Evolutionary conservation across 2,329 filamentous ascomycete species (phyloP).

Genomic region (Amylocarpus encephaloides): DNA sequence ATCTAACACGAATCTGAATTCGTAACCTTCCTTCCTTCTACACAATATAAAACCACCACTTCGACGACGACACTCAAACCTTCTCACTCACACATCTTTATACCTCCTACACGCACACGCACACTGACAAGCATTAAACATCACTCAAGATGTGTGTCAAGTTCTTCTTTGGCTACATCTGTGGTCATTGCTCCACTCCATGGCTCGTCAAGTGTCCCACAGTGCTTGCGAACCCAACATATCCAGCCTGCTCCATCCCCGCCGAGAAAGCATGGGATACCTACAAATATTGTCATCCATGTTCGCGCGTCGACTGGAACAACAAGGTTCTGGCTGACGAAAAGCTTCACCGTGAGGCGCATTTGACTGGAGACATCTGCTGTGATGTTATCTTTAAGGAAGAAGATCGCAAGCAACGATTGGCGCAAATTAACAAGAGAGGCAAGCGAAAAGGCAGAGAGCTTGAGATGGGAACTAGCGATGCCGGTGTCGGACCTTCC

Average conservation of each 20-base stretch:
- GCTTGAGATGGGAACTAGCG: not conserved
- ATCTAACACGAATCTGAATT: too few species aligned
- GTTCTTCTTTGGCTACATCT: constrained; percentile 41
- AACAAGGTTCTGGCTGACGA: constrained; percentile 21
- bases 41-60: too few species aligned
- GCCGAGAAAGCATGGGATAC: constrained; percentile 22
- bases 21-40: too few species aligned
- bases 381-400: constrained; percentile 24
- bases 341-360: constrained; percentile 20
- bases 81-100: too few species aligned
- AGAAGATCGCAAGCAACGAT: constrained; percentile 8
- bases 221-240: constrained; percentile 18
- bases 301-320: constrained; percentile 29
- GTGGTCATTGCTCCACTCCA: constrained; percentile 40
- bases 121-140: not conserved
- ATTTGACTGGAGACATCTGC: constrained; percentile 20
- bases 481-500: not conserved
- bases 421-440: constrained; percentile 10
- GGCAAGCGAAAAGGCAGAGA: not conserved
- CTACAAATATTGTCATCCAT: constrained; percentile 26
- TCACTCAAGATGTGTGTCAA: constrained; percentile 39
- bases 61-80: too few species aligned
- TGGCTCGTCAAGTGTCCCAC: constrained; percentile 39
- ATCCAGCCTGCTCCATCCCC: constrained; percentile 24
- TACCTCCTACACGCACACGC: not conserved